phyloP scores from a whole-genome alignment of 75 land plant genomes.

The Adiantum capillusveneris region DNA sequence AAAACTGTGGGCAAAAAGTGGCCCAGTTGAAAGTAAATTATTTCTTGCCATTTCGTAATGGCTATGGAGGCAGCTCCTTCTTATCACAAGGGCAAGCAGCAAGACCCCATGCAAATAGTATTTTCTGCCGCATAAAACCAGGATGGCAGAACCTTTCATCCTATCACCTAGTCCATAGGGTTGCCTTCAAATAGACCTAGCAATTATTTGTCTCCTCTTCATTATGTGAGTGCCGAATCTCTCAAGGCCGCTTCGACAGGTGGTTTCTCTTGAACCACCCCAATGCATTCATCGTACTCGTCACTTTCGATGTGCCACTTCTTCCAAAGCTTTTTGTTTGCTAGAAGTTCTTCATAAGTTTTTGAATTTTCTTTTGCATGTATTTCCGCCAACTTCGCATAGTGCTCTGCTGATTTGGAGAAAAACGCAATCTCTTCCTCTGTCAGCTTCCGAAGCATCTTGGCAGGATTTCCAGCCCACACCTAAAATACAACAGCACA shows the following conservation, averaged over 20 bases:
- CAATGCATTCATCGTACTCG: conserved; percentile 72
- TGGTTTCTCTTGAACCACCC: conserved; percentile 53
- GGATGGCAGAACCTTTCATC: too few relatives aligned
- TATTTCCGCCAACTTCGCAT: conserved; percentile 54
- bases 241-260: conserved; percentile 20
- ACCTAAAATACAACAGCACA: conserved; percentile 50
- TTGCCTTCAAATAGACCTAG: too few relatives aligned
- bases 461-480: conserved; percentile 97
- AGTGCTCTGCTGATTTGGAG: conserved; percentile 64
- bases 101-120: too few relatives aligned
- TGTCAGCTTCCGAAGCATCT: conserved; percentile 84
- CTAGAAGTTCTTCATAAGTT: conserved; percentile 60
- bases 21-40: too few relatives aligned
- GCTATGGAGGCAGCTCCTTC: too few relatives aligned
- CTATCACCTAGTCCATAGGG: too few relatives aligned
- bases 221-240: neutral
- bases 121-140: too few relatives aligned
- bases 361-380: conserved; percentile 88
- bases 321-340: conserved; percentile 66
- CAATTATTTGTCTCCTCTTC: neutral
- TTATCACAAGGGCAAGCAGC: too few relatives aligned
- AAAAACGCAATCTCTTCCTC: conserved; percentile 77
- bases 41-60: too few relatives aligned
- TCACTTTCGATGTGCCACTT: conserved; percentile 56
- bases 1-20: too few relatives aligned